phyloP scores from a whole-genome alignment of 2,329 filamentous ascomycete genomes.

The Chrysosporium keratinophilum region DNA sequence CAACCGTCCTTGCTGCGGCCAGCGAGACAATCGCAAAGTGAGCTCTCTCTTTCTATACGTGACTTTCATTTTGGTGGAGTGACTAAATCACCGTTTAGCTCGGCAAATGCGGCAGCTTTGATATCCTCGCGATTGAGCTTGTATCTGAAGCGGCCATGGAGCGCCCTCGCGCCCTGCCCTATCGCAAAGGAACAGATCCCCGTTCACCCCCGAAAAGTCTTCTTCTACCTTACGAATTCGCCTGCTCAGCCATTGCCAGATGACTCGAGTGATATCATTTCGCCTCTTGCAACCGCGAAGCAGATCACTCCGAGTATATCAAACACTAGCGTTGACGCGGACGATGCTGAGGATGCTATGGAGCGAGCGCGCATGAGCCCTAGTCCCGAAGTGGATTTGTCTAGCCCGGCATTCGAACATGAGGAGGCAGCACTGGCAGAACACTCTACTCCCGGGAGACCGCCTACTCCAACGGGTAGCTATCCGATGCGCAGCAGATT shows the following conservation, averaged over 20 bases:
- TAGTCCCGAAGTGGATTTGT: slow-evolving; percentile 87
- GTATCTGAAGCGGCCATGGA: slow-evolving; percentile 83
- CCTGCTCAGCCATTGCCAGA: slow-evolving; percentile 72
- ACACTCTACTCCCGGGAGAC: slow-evolving; percentile 11
- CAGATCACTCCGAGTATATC: slow-evolving; percentile 80
- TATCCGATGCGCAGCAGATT: slow-evolving; percentile 9
- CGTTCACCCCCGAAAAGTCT: slow-evolving; percentile 85
- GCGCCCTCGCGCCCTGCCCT: slow-evolving; percentile 67
- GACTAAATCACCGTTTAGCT: slow-evolving; percentile 48
- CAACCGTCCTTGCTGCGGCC: slow-evolving; percentile 62
- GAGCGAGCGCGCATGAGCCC: slow-evolving; percentile 62
- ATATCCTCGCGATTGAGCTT: slow-evolving; percentile 84
- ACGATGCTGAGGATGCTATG: slow-evolving; percentile 50
- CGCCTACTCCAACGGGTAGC: slow-evolving; percentile 7
- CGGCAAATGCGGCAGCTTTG: slow-evolving; percentile 87
- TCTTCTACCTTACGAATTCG: slow-evolving; percentile 89
- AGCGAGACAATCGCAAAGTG: slow-evolving; percentile 87
- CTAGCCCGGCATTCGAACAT: slow-evolving; percentile 73
- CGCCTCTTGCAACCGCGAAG: slow-evolving; percentile 42
- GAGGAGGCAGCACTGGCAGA: slow-evolving; percentile 37
- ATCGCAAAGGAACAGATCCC: slow-evolving; percentile 86
- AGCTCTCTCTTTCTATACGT: slow-evolving; percentile 28
- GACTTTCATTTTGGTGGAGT: slow-evolving; percentile 14
- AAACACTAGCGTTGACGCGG: slow-evolving; percentile 43
- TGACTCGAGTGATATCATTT: slow-evolving; percentile 43